Base-by-base conservation (phyloP, 176 grass and related monocot species). In the Carex parvula region DNA sequence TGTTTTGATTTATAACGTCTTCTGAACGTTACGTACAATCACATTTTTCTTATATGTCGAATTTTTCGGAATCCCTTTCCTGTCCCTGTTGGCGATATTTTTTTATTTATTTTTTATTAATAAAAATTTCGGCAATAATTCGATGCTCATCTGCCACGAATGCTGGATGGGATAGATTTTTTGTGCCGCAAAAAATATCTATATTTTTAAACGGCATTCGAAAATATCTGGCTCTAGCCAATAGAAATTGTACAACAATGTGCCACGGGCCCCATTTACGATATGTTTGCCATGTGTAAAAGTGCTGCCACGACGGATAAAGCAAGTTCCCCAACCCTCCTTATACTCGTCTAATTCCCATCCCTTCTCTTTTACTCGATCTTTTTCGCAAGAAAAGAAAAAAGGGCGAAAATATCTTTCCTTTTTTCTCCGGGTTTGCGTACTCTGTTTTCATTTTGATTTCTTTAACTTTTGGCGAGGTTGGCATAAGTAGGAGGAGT, bases 241-340 rank as follows among this genome's bases (percentile, higher is more conserved):
- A 35, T 35, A 35, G 33, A 35, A 35, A 35, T 35, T 35, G 33
- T 35, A 35, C 33, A 35, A 35, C 33, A 3, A 35, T 35, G 33
- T 4, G 33, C 33, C 33, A 35, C 33, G 29, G 1, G 29, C 1
- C 1, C 29, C 29, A 0, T 29, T 29, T 29, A 29, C 29, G 29
- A 29, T 39, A 39, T 39, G 6, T 39, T 5, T 39, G 18, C 89
- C 94, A 93, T 86, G 89, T 97, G 86, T 84, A 88, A 93, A 93
- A 91, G 91, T 64, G 79, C 16, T 73, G 91, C 94, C 91, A 97
- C 89, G 84, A 20, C 61, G 89, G 94, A 97, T 76, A 71, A 84
- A 87, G 83, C 55, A 79, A 73, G 24, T 39, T 80, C 29, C 70
- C 29, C 48, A 9, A 1, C 29, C 18, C 13, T 33, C 3, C 5